These are phyloP conservation scores for Clonostachys byssicola DNA, from an alignment of 2,329 filamentous ascomycete genomes.

Conservation along the genomic window DNA sequence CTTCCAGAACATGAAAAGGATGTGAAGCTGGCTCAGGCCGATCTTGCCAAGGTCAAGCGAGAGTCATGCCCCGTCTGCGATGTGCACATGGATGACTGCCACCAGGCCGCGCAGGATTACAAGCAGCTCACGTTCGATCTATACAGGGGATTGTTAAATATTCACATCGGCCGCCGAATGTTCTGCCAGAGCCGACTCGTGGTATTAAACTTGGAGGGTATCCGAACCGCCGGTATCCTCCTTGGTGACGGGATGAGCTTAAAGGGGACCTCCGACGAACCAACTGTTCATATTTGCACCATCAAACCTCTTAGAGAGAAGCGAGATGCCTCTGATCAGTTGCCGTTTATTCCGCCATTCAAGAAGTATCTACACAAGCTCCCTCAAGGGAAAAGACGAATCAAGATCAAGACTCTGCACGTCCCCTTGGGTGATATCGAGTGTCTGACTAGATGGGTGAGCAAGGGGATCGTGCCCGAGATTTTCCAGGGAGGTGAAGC, in stretches of 20 bases:
- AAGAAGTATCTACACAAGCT: slow-evolving; percentile 63
- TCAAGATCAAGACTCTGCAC: slow-evolving; percentile 63
- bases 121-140: slow-evolving; percentile 76
- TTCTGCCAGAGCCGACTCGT: slow-evolving; percentile 74
- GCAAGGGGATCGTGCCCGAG: slow-evolving; percentile 55
- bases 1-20: slow-evolving; percentile 94
- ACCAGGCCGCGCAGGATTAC: slow-evolving; percentile 77
- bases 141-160: slow-evolving; percentile 70
- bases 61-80: slow-evolving; percentile 82
- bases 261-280: slow-evolving; percentile 50
- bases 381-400: slow-evolving; percentile 61
- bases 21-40: slow-evolving; percentile 86
- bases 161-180: slow-evolving; percentile 77
- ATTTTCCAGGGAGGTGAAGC: slow-evolving; percentile 50
- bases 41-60: slow-evolving; percentile 84
- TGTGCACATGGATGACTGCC: slow-evolving; percentile 72
- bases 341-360: slow-evolving; percentile 77
- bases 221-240: slow-evolving; percentile 78
- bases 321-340: slow-evolving; percentile 75
- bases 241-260: slow-evolving; percentile 69
- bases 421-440: slow-evolving; percentile 78
- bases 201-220: slow-evolving; percentile 80
- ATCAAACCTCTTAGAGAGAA: slow-evolving; percentile 65
- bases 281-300: slow-evolving; percentile 74
- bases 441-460: slow-evolving; percentile 70